Conservation (phyloP, 805 yeast species). For the Myxozyma melibiosi region DNA sequence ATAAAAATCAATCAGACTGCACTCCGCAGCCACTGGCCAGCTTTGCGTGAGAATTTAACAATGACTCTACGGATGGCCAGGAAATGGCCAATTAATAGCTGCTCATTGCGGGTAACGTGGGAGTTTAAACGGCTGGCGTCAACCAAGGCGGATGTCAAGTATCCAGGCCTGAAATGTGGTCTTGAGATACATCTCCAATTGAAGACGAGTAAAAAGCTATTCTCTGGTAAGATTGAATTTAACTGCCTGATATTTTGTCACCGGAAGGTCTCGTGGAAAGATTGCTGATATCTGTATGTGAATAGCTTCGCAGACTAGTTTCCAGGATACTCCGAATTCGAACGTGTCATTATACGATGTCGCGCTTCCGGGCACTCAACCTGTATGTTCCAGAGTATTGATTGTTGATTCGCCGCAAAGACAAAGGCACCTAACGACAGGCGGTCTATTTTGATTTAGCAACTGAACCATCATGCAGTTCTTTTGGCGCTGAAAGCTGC, state of each 20-base stretch:
- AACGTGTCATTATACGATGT: slow-evolving; percentile 77
- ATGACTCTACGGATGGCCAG: neutral
- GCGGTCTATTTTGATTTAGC: slow-evolving; percentile 28
- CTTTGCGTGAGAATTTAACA: too few relatives aligned
- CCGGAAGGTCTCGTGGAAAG: neutral
- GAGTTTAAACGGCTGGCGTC: slow-evolving; percentile 6
- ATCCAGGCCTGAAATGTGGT: slow-evolving; percentile 66
- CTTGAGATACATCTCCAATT: slow-evolving; percentile 93
- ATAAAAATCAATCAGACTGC: too few relatives aligned
- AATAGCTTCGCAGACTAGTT: slow-evolving; percentile 43
- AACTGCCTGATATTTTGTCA: neutral
- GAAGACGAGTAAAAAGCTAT: slow-evolving; percentile 70
- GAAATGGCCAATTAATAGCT: neutral
- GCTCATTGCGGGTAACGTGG: neutral
- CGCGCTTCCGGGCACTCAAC: slow-evolving; percentile 92
- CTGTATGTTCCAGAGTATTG: slow-evolving; percentile 41
- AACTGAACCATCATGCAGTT: slow-evolving; percentile 72
- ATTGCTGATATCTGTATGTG: slow-evolving; percentile 45
- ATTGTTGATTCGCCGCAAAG: too few relatives aligned
- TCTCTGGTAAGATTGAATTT: slow-evolving; percentile 50
- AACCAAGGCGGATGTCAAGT: neutral
- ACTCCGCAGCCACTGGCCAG: too few relatives aligned
- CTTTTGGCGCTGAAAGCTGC: slow-evolving; percentile 73
- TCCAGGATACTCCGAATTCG: slow-evolving; percentile 62
- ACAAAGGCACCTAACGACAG: too few relatives aligned